Evolutionary conservation across 805 yeast species (phyloP), one percentile per base, ranked within the genome.

Genomic region (Spathaspora arborariae): DNA sequence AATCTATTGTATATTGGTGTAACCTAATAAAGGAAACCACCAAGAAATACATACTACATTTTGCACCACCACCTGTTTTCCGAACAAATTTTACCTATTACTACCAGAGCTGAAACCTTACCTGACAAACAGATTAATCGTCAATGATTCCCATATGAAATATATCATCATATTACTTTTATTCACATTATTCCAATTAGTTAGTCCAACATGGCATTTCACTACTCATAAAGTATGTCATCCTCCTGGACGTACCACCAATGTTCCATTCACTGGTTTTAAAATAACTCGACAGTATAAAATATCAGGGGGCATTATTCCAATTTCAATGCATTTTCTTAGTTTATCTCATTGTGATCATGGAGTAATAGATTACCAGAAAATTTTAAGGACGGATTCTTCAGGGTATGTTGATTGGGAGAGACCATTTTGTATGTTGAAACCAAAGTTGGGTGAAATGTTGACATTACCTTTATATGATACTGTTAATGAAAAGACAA

Each of bases 241-340:
- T 46, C 63, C 70, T 9, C 13, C 9, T 1, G 21, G 49, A n/a
- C 56, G 58, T 19, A 30, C n/a, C 16, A 50, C 5, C 8, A 7
- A 51, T 5, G 44, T 63, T 10, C 72, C 76, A 0, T 83, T 74
- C 52, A 70, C 82, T 0, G 89, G 89, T 0, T 78, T 81, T 53
- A 76, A 76, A 46, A 62, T 82, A 2, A 74, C 75, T 42, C 67
- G 83, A 43, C 72, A 76, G 18, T 76, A 74, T 48, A 67, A 72
- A 19, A 57, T 74, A 20, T 75, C 72, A 40, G 59, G 66, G 24
- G 61, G 45, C 42, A 46, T 20, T 63, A 73, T 35, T 70, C 74
- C 6, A 52, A 70, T 46, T 56, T 47, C 50, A 3, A 47, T 68
- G 45, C 80, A 74, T 47, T 72, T 70, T 49, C 58, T 81, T 15